These are phyloP conservation scores for California macrophylla DNA, from an alignment of 441 rosid genomes.

Conservation along the genomic window DNA sequence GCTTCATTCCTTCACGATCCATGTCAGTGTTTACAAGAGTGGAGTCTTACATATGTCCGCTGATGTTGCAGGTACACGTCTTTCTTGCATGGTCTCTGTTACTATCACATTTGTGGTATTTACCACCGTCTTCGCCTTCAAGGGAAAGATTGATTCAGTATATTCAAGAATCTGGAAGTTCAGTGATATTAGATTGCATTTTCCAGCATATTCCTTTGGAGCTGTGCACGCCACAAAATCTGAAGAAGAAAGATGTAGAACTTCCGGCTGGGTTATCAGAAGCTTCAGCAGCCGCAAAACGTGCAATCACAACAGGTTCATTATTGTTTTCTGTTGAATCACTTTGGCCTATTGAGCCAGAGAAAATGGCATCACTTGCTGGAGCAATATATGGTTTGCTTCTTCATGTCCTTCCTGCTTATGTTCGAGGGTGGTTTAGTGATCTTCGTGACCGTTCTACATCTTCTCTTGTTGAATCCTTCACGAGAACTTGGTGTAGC, in stretches of 20 bases:
- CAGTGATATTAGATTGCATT: slow-evolving; percentile 68
- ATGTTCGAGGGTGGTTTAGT: slow-evolving; percentile 83
- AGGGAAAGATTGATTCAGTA: slow-evolving; percentile 76
- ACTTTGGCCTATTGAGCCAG: slow-evolving; percentile 66
- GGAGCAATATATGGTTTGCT: slow-evolving; percentile 80
- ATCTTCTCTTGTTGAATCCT: slow-evolving; percentile 59
- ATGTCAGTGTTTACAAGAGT: background rate
- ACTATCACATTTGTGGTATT: slow-evolving; percentile 57
- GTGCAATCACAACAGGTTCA: slow-evolving; percentile 58
- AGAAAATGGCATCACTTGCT: slow-evolving; percentile 66
- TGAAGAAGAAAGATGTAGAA: slow-evolving; percentile 66
- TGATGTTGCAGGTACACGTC: slow-evolving; percentile 53
- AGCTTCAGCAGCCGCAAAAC: slow-evolving; percentile 61
- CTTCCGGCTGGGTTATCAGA: slow-evolving; percentile 45
- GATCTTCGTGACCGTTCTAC: slow-evolving; percentile 73
- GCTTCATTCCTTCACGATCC: background rate
- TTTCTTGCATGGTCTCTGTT: slow-evolving; percentile 84
- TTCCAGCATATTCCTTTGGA: slow-evolving; percentile 87
- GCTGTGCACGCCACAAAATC: slow-evolving; percentile 36
- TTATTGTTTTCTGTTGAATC: slow-evolving; percentile 57
- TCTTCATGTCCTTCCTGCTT: slow-evolving; percentile 86
- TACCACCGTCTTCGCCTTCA: slow-evolving; percentile 51
- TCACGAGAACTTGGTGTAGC: slow-evolving; percentile 90
- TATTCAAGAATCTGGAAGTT: slow-evolving; percentile 55
- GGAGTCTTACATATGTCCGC: background rate